These are phyloP conservation scores for Lathyrus tuberosus DNA, from an alignment of 306 rosid species.

Conservation along the genomic window DNA sequence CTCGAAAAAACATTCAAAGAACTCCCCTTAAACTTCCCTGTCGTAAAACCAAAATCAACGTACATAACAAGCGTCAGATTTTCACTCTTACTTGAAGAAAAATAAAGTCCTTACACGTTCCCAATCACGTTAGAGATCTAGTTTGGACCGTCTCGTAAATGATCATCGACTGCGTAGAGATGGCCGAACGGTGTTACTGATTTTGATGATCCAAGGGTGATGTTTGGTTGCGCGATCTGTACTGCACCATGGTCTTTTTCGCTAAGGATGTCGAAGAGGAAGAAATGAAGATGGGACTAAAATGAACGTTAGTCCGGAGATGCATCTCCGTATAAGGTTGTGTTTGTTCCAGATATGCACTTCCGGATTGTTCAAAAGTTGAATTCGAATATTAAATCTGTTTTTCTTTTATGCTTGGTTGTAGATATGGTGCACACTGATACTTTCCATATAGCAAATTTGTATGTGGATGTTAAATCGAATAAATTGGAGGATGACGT, in stretches of 20 bases:
- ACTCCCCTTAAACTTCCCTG: slow-evolving; percentile 47
- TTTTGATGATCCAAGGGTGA: slow-evolving; percentile 8
- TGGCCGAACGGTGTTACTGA: slow-evolving; percentile 45
- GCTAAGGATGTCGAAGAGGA: slow-evolving; percentile 53
- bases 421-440: too few relatives aligned
- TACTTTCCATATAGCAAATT: too few relatives aligned
- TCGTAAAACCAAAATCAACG: slow-evolving; percentile 44
- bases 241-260: slow-evolving; percentile 40
- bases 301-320: too few relatives aligned
- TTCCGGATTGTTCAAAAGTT: too few relatives aligned
- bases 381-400: too few relatives aligned
- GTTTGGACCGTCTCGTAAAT: slow-evolving; percentile 44
- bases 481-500: too few relatives aligned
- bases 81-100: slow-evolving; percentile 37
- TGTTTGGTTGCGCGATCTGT: slow-evolving; percentile 35
- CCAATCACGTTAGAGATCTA: slow-evolving; percentile 38
- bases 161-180: slow-evolving; percentile 45
- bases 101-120: slow-evolving; percentile 49
- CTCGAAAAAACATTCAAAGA: slow-evolving; percentile 50
- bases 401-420: too few relatives aligned
- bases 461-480: too few relatives aligned
- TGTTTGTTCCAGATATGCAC: too few relatives aligned
- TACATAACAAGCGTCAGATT: slow-evolving; percentile 34
- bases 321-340: too few relatives aligned
- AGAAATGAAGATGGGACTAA: too few relatives aligned